Conservation (phyloP, 2,329 filamentous ascomycete species). For the Diplodia intermedia region DNA sequence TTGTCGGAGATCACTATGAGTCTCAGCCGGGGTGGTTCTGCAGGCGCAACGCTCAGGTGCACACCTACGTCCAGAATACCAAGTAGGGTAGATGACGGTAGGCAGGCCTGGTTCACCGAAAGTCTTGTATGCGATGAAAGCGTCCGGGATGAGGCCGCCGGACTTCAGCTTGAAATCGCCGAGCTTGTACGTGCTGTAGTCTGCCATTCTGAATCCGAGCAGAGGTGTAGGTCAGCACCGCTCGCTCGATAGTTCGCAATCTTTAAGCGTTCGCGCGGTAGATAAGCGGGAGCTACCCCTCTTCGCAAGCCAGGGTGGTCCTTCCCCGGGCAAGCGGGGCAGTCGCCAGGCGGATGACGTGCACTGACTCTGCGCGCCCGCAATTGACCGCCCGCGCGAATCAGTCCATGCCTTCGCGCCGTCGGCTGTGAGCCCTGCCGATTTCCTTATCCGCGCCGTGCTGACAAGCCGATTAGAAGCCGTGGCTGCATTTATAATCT, state of each 20-base stretch:
- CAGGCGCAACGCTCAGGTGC: conserved; percentile 17
- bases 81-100: conserved; percentile 77
- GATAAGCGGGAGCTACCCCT: conserved; percentile 23
- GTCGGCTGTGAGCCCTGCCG: conserved; percentile 21
- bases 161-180: conserved; percentile 72
- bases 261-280: background rate
- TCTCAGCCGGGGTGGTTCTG: conserved; percentile 30
- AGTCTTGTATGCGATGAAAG: conserved; percentile 78
- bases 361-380: conserved; percentile 20
- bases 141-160: conserved; percentile 66
- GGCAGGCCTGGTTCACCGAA: conserved; percentile 69
- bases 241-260: background rate
- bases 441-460: conserved; percentile 18
- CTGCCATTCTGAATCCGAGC: background rate
- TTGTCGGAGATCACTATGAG: conserved; percentile 68
- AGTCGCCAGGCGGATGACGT: background rate
- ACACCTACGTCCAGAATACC: conserved; percentile 69
- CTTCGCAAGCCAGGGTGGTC: background rate
- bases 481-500: conserved; percentile 17
- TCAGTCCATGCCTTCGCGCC: background rate
- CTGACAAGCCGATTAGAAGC: conserved; percentile 12
- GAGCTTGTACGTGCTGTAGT: conserved; percentile 63
- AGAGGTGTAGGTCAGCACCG: background rate
- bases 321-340: conserved; percentile 5
- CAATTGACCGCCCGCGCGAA: background rate